These are phyloP conservation scores for Diutina catenulata DNA, from an alignment of 1,139 yeast species.

Conservation along the genomic window DNA sequence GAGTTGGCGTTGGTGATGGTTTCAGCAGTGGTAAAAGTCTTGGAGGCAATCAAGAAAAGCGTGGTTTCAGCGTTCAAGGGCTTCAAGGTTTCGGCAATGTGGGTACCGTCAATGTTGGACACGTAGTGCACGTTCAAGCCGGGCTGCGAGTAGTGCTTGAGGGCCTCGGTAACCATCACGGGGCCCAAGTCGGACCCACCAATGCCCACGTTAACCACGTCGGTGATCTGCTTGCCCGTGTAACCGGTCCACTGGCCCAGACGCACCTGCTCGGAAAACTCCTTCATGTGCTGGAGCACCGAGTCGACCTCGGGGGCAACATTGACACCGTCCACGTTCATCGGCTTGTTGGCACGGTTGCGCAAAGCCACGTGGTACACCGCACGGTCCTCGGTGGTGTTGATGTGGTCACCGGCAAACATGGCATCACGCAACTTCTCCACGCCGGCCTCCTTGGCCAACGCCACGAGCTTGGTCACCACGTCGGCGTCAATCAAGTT, in stretches of 20 bases:
- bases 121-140: conserved; percentile 82
- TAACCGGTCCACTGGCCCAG: conserved; percentile 95
- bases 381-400: conserved; percentile 92
- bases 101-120: conserved; percentile 97
- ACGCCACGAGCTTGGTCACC: conserved; percentile 48
- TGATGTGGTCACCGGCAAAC: conserved; percentile 89
- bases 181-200: conserved; percentile 99
- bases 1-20: conserved; percentile 91
- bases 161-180: conserved; percentile 97
- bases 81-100: conserved; percentile 83
- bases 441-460: conserved; percentile 86
- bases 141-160: conserved; percentile 75
- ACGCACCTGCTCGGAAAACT: conserved; percentile 80
- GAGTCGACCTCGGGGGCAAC: conserved; percentile 84
- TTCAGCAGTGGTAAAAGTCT: conserved; percentile 98
- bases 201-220: conserved; percentile 93
- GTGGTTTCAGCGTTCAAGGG: conserved; percentile 80
- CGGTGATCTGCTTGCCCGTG: conserved; percentile 88
- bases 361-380: conserved; percentile 94
- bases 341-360: conserved; percentile 72
- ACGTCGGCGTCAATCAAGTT: conserved; percentile 84
- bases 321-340: conserved; percentile 82
- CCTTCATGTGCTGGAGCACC: conserved; percentile 92
- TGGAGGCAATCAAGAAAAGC: conserved; percentile 86
- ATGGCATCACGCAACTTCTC: conserved; percentile 79